Evolutionary conservation across 805 yeast genomes (phyloP).

Genomic region (Ogataea paradorogensis): DNA sequence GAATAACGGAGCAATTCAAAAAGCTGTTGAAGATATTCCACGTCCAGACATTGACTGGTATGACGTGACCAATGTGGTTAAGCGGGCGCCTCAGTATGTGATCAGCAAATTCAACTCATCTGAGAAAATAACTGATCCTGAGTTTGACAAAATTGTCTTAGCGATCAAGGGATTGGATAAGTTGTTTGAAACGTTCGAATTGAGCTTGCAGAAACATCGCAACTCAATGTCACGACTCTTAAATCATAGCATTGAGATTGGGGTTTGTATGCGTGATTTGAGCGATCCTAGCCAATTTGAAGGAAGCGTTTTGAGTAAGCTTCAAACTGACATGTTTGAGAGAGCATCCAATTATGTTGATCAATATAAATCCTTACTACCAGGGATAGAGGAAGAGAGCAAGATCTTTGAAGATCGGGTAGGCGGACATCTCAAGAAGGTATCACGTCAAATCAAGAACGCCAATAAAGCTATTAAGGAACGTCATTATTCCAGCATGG

Average conservation of each 20-base stretch:
- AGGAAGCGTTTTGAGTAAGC: conserved; percentile 10
- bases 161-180: conserved; percentile 18
- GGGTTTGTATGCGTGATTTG: conserved; percentile 6
- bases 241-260: conserved; percentile 16
- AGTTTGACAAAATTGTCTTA: conserved; percentile 29
- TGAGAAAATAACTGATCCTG: conserved; percentile 37
- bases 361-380: conserved; percentile 13
- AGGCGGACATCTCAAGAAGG: conserved; percentile 11
- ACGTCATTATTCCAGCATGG: conserved; percentile 22
- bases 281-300: conserved; percentile 13
- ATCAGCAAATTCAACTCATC: conserved; percentile 30
- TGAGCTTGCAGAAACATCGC: conserved; percentile 14
- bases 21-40: conserved; percentile 16
- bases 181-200: conserved; percentile 16
- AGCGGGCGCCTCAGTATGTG: conserved; percentile 35
- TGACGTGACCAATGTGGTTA: conserved; percentile 25
- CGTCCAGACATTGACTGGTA: conserved; percentile 28
- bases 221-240: conserved; percentile 15
- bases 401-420: conserved; percentile 18
- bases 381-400: conserved; percentile 19
- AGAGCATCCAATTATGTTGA: conserved; percentile 10
- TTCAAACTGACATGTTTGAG: conserved; percentile 11
- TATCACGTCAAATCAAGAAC: conserved; percentile 17
- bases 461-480: conserved; percentile 27
- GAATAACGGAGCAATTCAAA: conserved; percentile 7